Evolutionary conservation across 2,329 filamentous ascomycete species (phyloP).

Genomic region (Trichoderma simmonsii): DNA sequence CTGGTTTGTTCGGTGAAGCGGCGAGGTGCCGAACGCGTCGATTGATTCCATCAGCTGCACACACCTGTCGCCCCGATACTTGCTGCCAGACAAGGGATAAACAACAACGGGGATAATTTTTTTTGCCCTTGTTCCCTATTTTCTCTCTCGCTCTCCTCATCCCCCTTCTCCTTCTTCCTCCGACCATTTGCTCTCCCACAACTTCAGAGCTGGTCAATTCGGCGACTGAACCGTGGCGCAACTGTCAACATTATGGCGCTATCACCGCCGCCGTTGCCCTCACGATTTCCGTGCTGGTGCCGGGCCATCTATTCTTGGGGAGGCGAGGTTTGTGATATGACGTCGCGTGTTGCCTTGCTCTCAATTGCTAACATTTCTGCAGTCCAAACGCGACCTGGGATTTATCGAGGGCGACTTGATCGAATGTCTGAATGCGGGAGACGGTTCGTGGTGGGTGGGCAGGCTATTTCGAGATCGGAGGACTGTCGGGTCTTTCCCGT

Average conservation of each 20-base stretch:
- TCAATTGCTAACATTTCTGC: slow-evolving; percentile 24
- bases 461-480: slow-evolving; percentile 83
- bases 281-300: slow-evolving; percentile 86
- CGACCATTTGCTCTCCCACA: not conserved
- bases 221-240: slow-evolving; percentile 6
- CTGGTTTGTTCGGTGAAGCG: not conserved
- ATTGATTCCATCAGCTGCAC: slow-evolving; percentile 13
- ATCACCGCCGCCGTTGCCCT: slow-evolving; percentile 62
- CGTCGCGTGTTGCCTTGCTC: not conserved
- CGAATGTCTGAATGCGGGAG: slow-evolving; percentile 95
- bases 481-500: slow-evolving; percentile 90
- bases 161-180: not conserved
- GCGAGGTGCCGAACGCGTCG: slow-evolving; percentile 11
- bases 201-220: not conserved
- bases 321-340: slow-evolving; percentile 60
- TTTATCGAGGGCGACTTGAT: slow-evolving; percentile 98
- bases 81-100: slow-evolving; percentile 16
- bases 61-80: slow-evolving; percentile 10
- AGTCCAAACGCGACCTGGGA: slow-evolving; percentile 89
- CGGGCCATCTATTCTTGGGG: slow-evolving; percentile 91
- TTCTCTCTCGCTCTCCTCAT: not conserved
- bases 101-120: slow-evolving; percentile 8
- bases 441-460: slow-evolving; percentile 98
- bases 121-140: not conserved
- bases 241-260: slow-evolving; percentile 45